Conservation (phyloP, 306 rosid species). For the Cicer pinnatifidum region DNA sequence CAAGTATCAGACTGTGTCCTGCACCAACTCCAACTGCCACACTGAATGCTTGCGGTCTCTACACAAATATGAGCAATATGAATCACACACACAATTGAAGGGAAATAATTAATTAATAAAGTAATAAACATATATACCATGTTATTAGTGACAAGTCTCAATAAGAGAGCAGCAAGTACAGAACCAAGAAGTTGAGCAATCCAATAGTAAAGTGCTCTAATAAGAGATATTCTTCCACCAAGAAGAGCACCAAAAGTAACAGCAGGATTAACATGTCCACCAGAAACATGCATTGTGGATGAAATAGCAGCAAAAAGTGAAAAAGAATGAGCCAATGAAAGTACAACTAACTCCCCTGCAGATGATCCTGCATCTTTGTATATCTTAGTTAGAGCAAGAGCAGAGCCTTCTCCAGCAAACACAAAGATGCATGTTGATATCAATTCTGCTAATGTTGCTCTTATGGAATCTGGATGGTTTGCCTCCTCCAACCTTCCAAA, state of each 20-base stretch:
- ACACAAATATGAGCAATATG: too few relatives aligned
- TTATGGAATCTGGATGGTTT: conserved; percentile 73
- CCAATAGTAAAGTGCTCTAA: conserved; percentile 73
- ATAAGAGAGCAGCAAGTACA: conserved; percentile 68
- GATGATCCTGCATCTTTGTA: conserved; percentile 53
- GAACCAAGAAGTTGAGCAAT: conserved; percentile 82
- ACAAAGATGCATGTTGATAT: conserved; percentile 75
- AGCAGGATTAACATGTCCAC: conserved; percentile 86
- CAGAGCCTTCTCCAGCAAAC: conserved; percentile 84
- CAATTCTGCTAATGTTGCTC: conserved; percentile 82
- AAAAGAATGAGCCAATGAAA: conserved; percentile 73
- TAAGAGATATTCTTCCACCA: conserved; percentile 74
- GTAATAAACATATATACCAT: conserved; percentile 46
- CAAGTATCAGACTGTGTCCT: conserved; percentile 61
- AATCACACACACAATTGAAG: too few relatives aligned
- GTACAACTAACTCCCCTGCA: conserved; percentile 54
- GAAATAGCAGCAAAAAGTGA: conserved; percentile 67
- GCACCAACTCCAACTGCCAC: conserved; percentile 60
- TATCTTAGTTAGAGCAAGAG: conserved; percentile 65
- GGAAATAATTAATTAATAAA: neutral
- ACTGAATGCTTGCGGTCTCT: conserved; percentile 74
- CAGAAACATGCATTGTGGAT: conserved; percentile 66
- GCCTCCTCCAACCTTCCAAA: conserved; percentile 77
- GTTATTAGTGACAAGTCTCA: conserved; percentile 71
- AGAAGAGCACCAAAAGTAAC: conserved; percentile 83